These are phyloP conservation scores for Teratosphaeria gauchensis DNA, from an alignment of 2,329 filamentous ascomycete species.

Conservation along the genomic window DNA sequence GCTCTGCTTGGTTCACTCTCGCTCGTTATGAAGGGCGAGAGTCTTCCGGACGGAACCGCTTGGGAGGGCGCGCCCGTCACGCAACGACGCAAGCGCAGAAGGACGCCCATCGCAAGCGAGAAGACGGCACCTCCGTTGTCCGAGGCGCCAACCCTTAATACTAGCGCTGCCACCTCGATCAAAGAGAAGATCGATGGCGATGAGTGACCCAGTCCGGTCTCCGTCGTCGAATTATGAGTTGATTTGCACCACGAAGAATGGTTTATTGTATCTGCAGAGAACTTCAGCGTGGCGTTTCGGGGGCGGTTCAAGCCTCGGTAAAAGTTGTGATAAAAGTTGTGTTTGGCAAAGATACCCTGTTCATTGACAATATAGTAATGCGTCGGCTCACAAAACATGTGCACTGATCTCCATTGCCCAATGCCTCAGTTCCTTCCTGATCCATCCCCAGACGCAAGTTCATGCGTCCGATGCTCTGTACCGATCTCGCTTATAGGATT, in stretches of 20 bases:
- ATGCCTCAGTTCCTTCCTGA: background rate
- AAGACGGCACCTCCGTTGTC: background rate
- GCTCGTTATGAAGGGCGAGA: conserved; percentile 13
- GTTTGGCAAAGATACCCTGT: background rate
- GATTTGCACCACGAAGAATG: background rate
- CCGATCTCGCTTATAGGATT: background rate
- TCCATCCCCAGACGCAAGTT: background rate
- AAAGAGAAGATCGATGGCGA: background rate
- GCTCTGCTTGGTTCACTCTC: conserved; percentile 14
- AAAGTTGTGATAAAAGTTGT: background rate
- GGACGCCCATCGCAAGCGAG: background rate
- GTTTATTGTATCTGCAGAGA: background rate
- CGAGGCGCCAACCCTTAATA: background rate
- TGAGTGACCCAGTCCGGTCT: background rate
- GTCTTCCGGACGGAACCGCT: background rate
- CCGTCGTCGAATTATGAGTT: background rate
- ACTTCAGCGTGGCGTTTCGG: background rate
- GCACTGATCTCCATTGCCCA: background rate
- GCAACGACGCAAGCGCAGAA: background rate
- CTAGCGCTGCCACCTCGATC: background rate
- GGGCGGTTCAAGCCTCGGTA: background rate
- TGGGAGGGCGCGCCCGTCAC: background rate
- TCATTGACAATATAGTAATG: background rate
- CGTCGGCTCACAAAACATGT: background rate
- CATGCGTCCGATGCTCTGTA: background rate